phyloP scores from a whole-genome alignment of 2,329 filamentous ascomycete genomes.

The Fusarium praegraminearum region DNA sequence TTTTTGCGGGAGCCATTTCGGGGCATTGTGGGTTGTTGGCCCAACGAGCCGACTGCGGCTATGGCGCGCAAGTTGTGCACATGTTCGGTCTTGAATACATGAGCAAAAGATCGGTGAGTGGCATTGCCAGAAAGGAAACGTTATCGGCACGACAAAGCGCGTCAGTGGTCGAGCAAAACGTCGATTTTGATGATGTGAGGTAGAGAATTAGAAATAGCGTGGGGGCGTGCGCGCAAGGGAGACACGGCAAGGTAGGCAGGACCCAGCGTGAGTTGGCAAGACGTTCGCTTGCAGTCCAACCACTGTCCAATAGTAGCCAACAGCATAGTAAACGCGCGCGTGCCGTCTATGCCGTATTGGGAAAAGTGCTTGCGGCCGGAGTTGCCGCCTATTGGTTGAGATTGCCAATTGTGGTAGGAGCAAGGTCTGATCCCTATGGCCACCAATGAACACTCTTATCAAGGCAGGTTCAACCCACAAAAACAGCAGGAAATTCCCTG shows the following conservation, averaged over 20 bases:
- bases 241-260: conserved; percentile 6
- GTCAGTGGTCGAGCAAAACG: conserved; percentile 13
- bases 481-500: conserved; percentile 25
- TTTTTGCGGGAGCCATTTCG: conserved; percentile 7
- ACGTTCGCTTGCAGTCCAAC: conserved; percentile 48
- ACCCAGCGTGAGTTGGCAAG: conserved; percentile 47
- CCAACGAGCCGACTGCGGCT: conserved; percentile 6
- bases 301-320: conserved; percentile 49
- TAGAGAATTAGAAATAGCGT: conserved; percentile 23
- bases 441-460: conserved; percentile 37
- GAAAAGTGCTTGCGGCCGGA: conserved; percentile 40
- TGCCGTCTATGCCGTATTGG: conserved; percentile 31
- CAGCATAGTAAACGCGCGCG: conserved; percentile 50
- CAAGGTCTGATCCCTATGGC: conserved; percentile 12
- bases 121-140: conserved; percentile 10
- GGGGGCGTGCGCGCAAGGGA: conserved; percentile 25
- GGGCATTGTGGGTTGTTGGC: conserved; percentile 10
- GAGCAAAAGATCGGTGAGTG: conserved; percentile 21
- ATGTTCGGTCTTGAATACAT: background rate
- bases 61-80: background rate
- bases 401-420: background rate
- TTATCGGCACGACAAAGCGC: conserved; percentile 24
- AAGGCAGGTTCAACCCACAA: background rate
- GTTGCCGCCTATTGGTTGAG: conserved; percentile 46
- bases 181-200: conserved; percentile 26